These are phyloP conservation scores for Komagataella pseudopastoris DNA, from an alignment of 805 yeast genomes.

Conservation along the genomic window DNA sequence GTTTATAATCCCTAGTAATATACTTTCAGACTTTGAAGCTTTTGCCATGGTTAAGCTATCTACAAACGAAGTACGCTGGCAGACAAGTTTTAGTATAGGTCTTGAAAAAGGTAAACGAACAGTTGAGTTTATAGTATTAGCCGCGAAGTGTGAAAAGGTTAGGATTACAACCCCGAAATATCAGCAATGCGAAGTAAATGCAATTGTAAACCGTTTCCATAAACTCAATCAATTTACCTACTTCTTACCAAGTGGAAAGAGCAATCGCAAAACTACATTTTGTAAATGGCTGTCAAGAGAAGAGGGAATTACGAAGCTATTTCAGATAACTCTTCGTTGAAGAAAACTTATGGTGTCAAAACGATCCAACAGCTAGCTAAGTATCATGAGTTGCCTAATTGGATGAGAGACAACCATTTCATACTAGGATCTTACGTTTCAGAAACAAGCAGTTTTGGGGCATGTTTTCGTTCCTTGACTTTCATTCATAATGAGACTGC, in stretches of 20 bases:
- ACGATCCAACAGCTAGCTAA: constrained; percentile 5
- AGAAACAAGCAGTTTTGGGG: constrained; percentile 25
- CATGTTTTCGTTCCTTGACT: constrained; percentile 25
- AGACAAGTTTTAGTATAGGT: no score
- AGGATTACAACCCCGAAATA: no score
- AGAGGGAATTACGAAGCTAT: not conserved
- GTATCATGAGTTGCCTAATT: constrained; percentile 32
- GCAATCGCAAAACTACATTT: not conserved
- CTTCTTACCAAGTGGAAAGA: not conserved
- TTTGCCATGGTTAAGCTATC: not conserved
- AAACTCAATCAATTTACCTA: not conserved
- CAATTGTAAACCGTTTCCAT: no score
- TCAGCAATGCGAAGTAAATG: no score
- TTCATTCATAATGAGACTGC: constrained; percentile 41
- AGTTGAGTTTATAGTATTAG: no score
- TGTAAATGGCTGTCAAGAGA: not conserved
- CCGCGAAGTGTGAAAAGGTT: no score
- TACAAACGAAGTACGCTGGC: not conserved
- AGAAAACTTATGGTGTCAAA: not conserved
- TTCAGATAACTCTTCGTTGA: not conserved
- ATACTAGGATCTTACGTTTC: constrained; percentile 36
- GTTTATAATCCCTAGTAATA: constrained; percentile 46
- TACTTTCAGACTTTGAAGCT: constrained; percentile 12
- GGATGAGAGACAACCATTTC: constrained; percentile 47
- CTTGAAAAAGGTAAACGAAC: no score